Percentiles rank a stretch among this genome's conserved stretches.
Conservation (phyloP, 805 yeast genomes). For the Myxozyma neotropica region DNA sequence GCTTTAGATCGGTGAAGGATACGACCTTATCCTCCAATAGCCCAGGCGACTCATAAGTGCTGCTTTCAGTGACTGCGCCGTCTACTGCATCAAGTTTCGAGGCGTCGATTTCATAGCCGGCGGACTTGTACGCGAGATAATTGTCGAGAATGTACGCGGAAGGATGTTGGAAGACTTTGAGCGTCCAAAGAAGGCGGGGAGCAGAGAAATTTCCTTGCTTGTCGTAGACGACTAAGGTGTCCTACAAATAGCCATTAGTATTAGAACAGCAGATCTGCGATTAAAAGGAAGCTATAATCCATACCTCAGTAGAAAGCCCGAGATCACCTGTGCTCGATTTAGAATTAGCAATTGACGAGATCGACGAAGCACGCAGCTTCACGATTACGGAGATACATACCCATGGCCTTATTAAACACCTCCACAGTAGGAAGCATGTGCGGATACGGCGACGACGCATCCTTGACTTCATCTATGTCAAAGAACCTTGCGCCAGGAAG, state of each 20-base stretch:
- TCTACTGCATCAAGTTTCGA: constrained; percentile 10
- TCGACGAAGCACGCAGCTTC: no score
- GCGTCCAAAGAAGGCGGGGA: constrained; percentile 92
- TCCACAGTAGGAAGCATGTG: constrained; percentile 81
- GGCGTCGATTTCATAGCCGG: constrained; percentile 52
- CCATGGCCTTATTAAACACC: constrained; percentile 54
- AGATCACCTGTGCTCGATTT: constrained; percentile 47
- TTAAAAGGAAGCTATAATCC: background rate
- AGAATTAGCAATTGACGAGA: no score
- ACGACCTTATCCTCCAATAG: constrained; percentile 56
- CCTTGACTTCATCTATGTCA: constrained; percentile 73
- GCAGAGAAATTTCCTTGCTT: constrained; percentile 80
- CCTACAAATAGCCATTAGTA: constrained; percentile 39
- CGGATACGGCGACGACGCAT: constrained; percentile 66
- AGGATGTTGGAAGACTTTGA: constrained; percentile 76
- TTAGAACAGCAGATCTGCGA: background rate
- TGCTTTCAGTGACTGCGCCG: constrained; percentile 24
- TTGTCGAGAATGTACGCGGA: constrained; percentile 71
- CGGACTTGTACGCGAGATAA: constrained; percentile 54
- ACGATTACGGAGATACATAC: constrained; percentile 17
- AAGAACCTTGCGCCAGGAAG: constrained; percentile 70
- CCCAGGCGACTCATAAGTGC: constrained; percentile 37
- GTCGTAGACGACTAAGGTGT: constrained; percentile 79
- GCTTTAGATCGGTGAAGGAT: constrained; percentile 64
- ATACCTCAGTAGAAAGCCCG: constrained; percentile 51